Evolutionary conservation across 805 yeast genomes (phyloP).

Genomic region (Candida ipomoeae): DNA sequence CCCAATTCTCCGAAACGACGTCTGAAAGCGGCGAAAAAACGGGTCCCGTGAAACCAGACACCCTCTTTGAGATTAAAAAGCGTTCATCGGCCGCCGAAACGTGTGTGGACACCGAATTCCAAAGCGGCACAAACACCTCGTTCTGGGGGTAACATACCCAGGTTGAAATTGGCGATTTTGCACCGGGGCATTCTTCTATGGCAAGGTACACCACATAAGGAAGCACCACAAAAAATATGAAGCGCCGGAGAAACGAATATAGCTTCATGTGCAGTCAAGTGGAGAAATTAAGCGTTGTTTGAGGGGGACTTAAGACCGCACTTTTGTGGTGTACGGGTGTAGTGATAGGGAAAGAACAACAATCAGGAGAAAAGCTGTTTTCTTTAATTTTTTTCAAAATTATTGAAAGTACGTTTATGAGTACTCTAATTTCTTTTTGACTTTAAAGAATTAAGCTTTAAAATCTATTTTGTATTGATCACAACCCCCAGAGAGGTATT

Average conservation of each 20-base stretch:
- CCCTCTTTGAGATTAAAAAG: background rate
- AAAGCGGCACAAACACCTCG: background rate
- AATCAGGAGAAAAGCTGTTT: no score
- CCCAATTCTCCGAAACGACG: background rate
- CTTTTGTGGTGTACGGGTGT: background rate
- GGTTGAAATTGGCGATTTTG: background rate
- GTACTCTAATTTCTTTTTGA: no score
- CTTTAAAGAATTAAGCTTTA: no score
- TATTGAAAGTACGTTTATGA: no score
- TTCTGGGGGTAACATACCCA: background rate
- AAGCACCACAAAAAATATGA: background rate
- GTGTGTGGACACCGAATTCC: background rate
- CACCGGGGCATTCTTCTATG: conserved; percentile 9
- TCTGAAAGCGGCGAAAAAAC: background rate
- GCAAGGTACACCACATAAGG: conserved; percentile 12
- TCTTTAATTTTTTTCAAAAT: no score
- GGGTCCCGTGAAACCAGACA: conserved; percentile 2
- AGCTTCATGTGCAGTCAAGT: background rate
- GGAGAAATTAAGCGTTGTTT: background rate
- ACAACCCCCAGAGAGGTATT: background rate
- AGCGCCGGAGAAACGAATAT: background rate
- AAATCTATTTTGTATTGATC: no score
- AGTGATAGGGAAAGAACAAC: no score
- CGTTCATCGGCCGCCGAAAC: conserved; percentile 5
- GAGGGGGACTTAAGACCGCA: background rate